Evolutionary conservation across 148 eudicot species (phyloP), one percentile per base, ranked within the genome.

Genomic region (Spergularia bocconei): DNA sequence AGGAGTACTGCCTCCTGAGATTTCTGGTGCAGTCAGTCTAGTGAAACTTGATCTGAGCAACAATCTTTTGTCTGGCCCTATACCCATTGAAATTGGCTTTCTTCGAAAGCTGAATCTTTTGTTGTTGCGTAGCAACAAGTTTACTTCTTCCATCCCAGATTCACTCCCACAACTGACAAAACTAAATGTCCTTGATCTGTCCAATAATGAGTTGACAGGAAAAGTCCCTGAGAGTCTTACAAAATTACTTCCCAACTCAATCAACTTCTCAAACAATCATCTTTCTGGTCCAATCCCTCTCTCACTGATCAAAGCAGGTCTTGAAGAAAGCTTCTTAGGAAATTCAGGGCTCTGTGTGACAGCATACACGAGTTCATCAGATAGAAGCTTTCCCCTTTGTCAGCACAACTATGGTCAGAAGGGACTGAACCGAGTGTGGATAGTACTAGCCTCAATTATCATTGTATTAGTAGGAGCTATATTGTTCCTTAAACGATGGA

Each of bases 11-110:
- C 96, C 98, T 64, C 74, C 80, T 55, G 93, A 89, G 82, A 91
- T 94, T 47, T 84, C 90, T 55, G 79, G 60, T 62, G 90, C 93
- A 44, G 36, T 65, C 73, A 87, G 79, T 79, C 75, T 94, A 58
- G 98, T 94, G 15, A 91, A 91, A 80, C 79, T 92, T 70, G 98
- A 94, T 77, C 77, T 94, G 8, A 92, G 96, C 84, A 78, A 92
- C 73, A 94, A 92, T 77, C 72, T 74, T 21, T 48, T 94, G 4
- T 85, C 87, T 60, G 98, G 96, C 73, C 87, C 97, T 52, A 75
- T 94, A 78, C 98, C 98, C 54, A 70, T 78, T 33, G 84, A 82
- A 80, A 84, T 94, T 44, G 97, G 96, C 21, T 70, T 83, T 66
- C 86, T 94, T 17, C 84, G 77, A 58, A 82, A 76, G 75, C 90